Evolutionary conservation across 2,329 filamentous ascomycete species (phyloP).

Genomic region (Epichloe aotearoae): DNA sequence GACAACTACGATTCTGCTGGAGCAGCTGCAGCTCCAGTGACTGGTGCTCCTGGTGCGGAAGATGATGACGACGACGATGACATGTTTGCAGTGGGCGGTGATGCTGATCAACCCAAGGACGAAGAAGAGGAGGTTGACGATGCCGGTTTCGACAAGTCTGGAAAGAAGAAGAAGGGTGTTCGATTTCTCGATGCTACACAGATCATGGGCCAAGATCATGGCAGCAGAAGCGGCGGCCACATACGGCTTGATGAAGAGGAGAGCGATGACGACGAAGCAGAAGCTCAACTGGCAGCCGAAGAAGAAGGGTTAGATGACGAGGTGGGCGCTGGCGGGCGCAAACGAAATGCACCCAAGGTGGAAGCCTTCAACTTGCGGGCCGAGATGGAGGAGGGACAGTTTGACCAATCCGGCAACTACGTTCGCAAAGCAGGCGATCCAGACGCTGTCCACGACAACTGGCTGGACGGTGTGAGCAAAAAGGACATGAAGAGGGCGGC

Average conservation of each 20-base stretch:
- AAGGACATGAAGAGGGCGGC: slow-evolving; percentile 84
- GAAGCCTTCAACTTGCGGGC: slow-evolving; percentile 91
- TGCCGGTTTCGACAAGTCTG: slow-evolving; percentile 20
- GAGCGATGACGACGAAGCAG: slow-evolving; percentile 50
- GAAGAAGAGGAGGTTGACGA: slow-evolving; percentile 26
- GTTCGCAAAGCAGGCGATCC: slow-evolving; percentile 80
- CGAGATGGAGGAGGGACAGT: slow-evolving; percentile 85
- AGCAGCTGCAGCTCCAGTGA: slow-evolving; percentile 23
- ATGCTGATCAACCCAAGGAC: slow-evolving; percentile 25
- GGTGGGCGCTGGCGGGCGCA: slow-evolving; percentile 78
- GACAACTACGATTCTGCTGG: slow-evolving; percentile 39
- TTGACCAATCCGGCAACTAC: slow-evolving; percentile 85
- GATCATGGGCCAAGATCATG: slow-evolving; percentile 68
- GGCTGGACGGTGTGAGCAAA: slow-evolving; percentile 90
- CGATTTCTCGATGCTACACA: slow-evolving; percentile 43
- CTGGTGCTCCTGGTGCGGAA: slow-evolving; percentile 16
- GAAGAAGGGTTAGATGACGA: slow-evolving; percentile 77
- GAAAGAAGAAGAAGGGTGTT: slow-evolving; percentile 51
- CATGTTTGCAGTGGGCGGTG: slow-evolving; percentile 68
- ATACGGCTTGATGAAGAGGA: slow-evolving; percentile 47
- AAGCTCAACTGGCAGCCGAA: slow-evolving; percentile 55
- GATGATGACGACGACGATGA: slow-evolving; percentile 54
- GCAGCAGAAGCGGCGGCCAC: slow-evolving; percentile 61
- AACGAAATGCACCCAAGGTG: slow-evolving; percentile 83
- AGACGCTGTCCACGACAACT: slow-evolving; percentile 80